Conservation (phyloP, 2,329 filamentous ascomycete species). For the Clarireedia sp. region DNA sequence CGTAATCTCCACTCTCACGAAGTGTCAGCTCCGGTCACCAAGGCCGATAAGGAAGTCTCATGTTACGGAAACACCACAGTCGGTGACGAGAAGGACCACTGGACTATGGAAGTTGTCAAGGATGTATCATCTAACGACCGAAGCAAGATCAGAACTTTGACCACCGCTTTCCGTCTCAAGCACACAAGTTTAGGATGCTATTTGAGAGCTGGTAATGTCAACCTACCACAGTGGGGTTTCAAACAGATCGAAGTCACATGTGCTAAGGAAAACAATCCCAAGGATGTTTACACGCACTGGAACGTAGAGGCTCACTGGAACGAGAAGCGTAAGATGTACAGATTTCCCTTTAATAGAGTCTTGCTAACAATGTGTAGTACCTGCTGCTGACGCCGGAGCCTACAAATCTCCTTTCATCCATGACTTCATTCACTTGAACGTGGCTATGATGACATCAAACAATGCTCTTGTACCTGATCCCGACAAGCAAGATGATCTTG, state of each 20-base stretch:
- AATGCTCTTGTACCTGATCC: slow-evolving; percentile 96
- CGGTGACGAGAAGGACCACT: slow-evolving; percentile 96
- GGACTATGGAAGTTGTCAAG: slow-evolving; percentile 83
- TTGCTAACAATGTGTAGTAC: slow-evolving; percentile 51
- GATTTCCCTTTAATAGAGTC: background rate
- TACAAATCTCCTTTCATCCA: slow-evolving; percentile 97
- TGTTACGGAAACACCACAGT: slow-evolving; percentile 92
- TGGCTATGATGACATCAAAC: slow-evolving; percentile 99
- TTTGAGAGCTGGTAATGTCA: slow-evolving; percentile 87
- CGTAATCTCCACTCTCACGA: slow-evolving; percentile 95
- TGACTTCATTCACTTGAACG: slow-evolving; percentile 95
- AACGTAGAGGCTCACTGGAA: slow-evolving; percentile 95
- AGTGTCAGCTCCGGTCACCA: slow-evolving; percentile 80
- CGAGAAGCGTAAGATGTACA: slow-evolving; percentile 66
- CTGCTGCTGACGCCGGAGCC: slow-evolving; percentile 76
- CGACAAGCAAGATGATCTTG: slow-evolving; percentile 97
- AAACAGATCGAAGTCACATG: slow-evolving; percentile 99
- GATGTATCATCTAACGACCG: slow-evolving; percentile 74
- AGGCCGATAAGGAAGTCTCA: slow-evolving; percentile 87
- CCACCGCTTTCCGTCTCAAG: slow-evolving; percentile 82
- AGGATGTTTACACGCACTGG: slow-evolving; percentile 96
- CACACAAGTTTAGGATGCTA: slow-evolving; percentile 84
- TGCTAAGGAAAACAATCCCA: slow-evolving; percentile 83
- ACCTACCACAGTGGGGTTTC: slow-evolving; percentile 98
- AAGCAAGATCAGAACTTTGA: slow-evolving; percentile 80